Conservation (phyloP, 202 grass and related monocot genomes). For the Musa balbisiana region DNA sequence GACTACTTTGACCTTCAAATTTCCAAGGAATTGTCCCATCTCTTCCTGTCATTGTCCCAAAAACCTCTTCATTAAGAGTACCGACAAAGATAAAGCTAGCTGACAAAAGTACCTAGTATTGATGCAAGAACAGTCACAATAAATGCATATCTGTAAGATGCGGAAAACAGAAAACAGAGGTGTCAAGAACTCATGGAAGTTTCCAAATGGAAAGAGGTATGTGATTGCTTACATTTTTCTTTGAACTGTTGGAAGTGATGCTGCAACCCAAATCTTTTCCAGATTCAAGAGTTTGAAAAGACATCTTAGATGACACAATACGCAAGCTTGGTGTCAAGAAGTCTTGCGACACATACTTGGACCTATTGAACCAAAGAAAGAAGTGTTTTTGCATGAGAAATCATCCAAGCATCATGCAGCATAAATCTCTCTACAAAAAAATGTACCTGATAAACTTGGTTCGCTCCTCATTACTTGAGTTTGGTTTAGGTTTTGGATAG, state of each 20-base stretch:
- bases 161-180: background rate
- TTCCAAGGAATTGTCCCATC: slow-evolving; percentile 64
- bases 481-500: slow-evolving; percentile 73
- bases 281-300: slow-evolving; percentile 59
- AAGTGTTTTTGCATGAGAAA: background rate
- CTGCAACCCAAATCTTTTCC: slow-evolving; percentile 37
- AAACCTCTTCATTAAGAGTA: background rate
- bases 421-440: background rate
- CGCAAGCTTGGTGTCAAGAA: slow-evolving; percentile 98
- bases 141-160: background rate
- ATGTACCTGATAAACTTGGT: slow-evolving; percentile 87
- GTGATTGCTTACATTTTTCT: slow-evolving; percentile 16
- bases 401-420: no score
- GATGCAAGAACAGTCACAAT: slow-evolving; percentile 14
- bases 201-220: background rate
- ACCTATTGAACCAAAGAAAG: slow-evolving; percentile 35
- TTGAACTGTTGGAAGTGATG: slow-evolving; percentile 46
- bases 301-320: slow-evolving; percentile 60
- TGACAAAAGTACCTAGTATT: background rate
- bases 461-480: slow-evolving; percentile 65
- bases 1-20: slow-evolving; percentile 70
- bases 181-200: background rate
- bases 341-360: slow-evolving; percentile 89
- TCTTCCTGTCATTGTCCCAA: slow-evolving; percentile 59
- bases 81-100: background rate